These are phyloP conservation scores for Uronychia binucleata DNA, from an alignment of 73 alveolate species.

Conservation along the genomic window DNA sequence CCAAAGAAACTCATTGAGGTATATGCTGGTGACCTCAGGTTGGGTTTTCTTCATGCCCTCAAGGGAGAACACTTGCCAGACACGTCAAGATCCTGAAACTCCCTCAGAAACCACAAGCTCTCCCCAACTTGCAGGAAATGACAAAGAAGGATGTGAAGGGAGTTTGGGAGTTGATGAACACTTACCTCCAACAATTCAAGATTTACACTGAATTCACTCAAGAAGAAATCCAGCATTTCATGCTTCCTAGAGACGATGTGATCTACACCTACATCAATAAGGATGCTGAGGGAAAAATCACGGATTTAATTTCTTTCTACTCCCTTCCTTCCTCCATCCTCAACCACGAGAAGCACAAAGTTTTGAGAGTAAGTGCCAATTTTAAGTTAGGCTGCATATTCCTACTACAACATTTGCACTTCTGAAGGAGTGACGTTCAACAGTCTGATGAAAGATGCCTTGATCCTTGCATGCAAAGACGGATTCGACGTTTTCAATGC, in stretches of 20 bases:
- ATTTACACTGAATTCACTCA: slow-evolving; percentile 62
- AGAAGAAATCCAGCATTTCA: slow-evolving; percentile 79
- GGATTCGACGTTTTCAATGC: slow-evolving; percentile 98
- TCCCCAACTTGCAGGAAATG: slow-evolving; percentile 79
- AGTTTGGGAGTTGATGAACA: slow-evolving; percentile 65
- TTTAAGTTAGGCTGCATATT: slow-evolving; percentile 82
- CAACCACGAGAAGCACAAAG: slow-evolving; percentile 80
- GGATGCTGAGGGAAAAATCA: slow-evolving; percentile 82
- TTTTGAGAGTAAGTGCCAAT: slow-evolving; percentile 33
- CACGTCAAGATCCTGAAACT: slow-evolving; percentile 76
- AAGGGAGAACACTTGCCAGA: slow-evolving; percentile 80
- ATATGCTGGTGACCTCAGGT: slow-evolving; percentile 24
- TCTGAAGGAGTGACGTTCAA: slow-evolving; percentile 56
- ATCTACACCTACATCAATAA: slow-evolving; percentile 87
- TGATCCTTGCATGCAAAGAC: slow-evolving; percentile 89
- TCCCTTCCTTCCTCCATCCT: slow-evolving; percentile 89
- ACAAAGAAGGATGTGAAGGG: slow-evolving; percentile 79
- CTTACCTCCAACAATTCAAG: slow-evolving; percentile 65
- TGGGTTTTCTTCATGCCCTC: slow-evolving; percentile 67
- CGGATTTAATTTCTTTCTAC: slow-evolving; percentile 97
- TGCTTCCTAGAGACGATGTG: slow-evolving; percentile 80
- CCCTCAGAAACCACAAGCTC: slow-evolving; percentile 64
- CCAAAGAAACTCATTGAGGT: slow-evolving; percentile 92
- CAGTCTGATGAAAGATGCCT: slow-evolving; percentile 83
- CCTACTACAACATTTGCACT: slow-evolving; percentile 43